A percentile compares a stretch with the other conserved stretches of the same genome.
Conservation (phyloP, 1,139 yeast species). For the Yamadazyma atlantica region DNA sequence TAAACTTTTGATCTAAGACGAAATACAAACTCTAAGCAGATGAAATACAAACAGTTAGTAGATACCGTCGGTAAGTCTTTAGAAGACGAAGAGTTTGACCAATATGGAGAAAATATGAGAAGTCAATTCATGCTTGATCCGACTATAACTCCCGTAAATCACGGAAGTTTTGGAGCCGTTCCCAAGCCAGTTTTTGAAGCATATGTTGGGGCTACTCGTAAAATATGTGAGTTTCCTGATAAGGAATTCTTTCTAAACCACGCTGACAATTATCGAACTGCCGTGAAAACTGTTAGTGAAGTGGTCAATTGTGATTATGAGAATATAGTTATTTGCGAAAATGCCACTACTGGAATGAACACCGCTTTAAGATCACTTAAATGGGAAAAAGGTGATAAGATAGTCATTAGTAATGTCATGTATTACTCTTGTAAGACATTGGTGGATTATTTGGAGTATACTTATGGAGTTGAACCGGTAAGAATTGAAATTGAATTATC, state of each 20-base stretch:
- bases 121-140: conserved; percentile 1
- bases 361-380: conserved; percentile 55
- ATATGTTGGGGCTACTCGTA: conserved; percentile 20
- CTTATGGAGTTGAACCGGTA: conserved; percentile 29
- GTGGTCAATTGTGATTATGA: conserved; percentile 42
- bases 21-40: not conserved
- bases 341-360: conserved; percentile 63
- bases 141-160: conserved; percentile 36
- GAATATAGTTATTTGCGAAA: conserved; percentile 47
- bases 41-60: not conserved
- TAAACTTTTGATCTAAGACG: too few species aligned
- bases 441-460: conserved; percentile 40
- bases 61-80: not conserved
- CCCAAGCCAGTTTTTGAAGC: conserved; percentile 38
- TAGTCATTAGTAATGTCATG: conserved; percentile 49
- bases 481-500: not conserved
- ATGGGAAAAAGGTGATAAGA: conserved; percentile 50
- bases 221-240: conserved; percentile 40
- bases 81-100: not conserved
- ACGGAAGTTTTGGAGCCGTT: conserved; percentile 51
- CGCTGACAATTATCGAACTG: conserved; percentile 20
- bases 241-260: conserved; percentile 21
- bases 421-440: conserved; percentile 58
- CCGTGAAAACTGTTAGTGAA: conserved; percentile 32
- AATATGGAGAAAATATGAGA: not conserved